Evolutionary conservation across 352 stramenopile species (phyloP).

Genomic region (Phytophthora citrophthora): DNA sequence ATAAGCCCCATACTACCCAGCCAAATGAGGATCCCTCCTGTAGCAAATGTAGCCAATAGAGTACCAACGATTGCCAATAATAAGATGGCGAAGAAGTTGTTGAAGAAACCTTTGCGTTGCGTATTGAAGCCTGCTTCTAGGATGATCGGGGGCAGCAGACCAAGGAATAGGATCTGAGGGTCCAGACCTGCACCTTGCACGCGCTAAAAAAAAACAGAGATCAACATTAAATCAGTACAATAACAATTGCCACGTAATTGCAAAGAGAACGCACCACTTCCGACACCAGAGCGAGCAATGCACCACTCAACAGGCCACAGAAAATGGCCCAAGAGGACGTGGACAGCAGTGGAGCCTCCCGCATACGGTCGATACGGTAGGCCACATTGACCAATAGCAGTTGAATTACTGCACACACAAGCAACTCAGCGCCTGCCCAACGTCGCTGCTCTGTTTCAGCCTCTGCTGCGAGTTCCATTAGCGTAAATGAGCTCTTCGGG

Average conservation of each 20-base stretch:
- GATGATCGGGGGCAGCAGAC: constrained; percentile 68
- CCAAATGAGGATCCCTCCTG: constrained; percentile 51
- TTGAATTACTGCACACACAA: constrained; percentile 69
- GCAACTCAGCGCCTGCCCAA: constrained; percentile 66
- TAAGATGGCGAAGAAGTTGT: constrained; percentile 54
- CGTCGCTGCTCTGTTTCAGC: constrained; percentile 38
- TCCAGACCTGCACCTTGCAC: constrained; percentile 54
- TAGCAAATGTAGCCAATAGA: constrained; percentile 55
- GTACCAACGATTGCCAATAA: constrained; percentile 57
- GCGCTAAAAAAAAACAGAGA: constrained; percentile 26
- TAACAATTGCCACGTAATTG: neutral
- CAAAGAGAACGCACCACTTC: constrained; percentile 30
- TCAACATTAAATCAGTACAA: neutral
- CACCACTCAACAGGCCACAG: constrained; percentile 57
- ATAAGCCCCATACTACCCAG: constrained; percentile 52
- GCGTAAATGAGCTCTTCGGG: neutral
- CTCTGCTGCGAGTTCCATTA: constrained; percentile 32
- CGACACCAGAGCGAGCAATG: constrained; percentile 47
- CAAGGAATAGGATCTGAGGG: constrained; percentile 70
- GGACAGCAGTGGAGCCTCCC: constrained; percentile 51
- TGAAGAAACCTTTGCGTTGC: constrained; percentile 67
- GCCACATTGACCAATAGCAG: constrained; percentile 67
- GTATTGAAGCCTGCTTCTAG: constrained; percentile 71
- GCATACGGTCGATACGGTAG: constrained; percentile 65
- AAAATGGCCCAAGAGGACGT: constrained; percentile 75